Conservation (phyloP, 768 basidiomycete genomes). For the Mycena pura region DNA sequence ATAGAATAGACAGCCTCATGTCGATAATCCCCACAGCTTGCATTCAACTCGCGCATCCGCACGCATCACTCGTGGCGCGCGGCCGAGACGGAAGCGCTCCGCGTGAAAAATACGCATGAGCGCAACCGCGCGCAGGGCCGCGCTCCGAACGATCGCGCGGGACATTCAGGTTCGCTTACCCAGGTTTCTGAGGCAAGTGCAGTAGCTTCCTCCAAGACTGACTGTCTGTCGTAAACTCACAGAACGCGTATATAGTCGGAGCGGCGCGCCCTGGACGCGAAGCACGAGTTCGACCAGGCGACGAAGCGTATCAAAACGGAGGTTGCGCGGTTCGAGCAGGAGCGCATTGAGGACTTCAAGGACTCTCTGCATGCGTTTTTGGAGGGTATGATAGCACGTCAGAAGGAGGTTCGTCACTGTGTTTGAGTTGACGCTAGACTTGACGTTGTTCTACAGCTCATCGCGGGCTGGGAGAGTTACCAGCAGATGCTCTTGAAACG, state of each 20-base stretch:
- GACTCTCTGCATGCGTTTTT: conserved; percentile 80
- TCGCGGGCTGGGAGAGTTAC: conserved; percentile 81
- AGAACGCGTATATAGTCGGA: conserved; percentile 66
- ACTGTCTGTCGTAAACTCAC: background rate
- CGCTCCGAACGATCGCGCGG: conserved; percentile 71
- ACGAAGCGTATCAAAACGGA: conserved; percentile 90
- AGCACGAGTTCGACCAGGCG: conserved; percentile 88
- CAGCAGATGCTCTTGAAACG: conserved; percentile 73
- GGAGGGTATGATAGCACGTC: conserved; percentile 84
- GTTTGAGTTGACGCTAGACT: background rate
- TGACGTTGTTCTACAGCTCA: conserved; percentile 53
- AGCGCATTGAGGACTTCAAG: conserved; percentile 94
- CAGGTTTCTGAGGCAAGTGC: conserved; percentile 79
- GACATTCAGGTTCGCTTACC: conserved; percentile 74
- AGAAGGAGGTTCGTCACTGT: conserved; percentile 70
- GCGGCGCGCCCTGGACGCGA: conserved; percentile 79
- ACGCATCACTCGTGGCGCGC: conserved; percentile 83
- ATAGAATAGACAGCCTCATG: background rate
- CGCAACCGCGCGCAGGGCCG: conserved; percentile 81
- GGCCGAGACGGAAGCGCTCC: conserved; percentile 75
- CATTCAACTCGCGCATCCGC: conserved; percentile 88
- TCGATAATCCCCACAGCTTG: conserved; percentile 59
- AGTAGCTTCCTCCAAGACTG: background rate
- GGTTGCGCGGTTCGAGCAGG: conserved; percentile 89
- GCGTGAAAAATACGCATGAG: conserved; percentile 80